A percentile compares a stretch with the other conserved stretches of the same genome.
phyloP scores from a whole-genome alignment of 345 rosid genomes.

The Hirschfeldia incana region DNA sequence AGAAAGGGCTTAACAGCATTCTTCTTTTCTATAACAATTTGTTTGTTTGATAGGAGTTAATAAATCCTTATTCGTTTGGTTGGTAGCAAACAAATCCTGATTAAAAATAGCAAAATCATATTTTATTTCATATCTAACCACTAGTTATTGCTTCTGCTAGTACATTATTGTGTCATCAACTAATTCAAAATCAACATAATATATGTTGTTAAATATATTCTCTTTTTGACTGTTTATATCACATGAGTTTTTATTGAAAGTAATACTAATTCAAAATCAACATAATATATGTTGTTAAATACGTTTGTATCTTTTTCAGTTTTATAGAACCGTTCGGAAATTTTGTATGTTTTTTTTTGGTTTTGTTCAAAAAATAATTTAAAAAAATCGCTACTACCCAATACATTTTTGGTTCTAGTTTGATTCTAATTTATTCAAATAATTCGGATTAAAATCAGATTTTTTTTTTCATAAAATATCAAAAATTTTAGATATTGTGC shows the following conservation, averaged over 20 bases:
- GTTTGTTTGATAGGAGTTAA: not conserved
- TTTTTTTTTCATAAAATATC: too few relatives aligned
- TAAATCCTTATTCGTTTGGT: not conserved
- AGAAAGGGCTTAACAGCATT: not conserved
- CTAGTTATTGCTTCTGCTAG: not conserved
- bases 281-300: not conserved
- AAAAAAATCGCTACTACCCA: too few relatives aligned
- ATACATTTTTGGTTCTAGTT: too few relatives aligned
- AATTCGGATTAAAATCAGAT: too few relatives aligned
- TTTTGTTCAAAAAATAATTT: too few relatives aligned
- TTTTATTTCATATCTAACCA: conserved; percentile 8
- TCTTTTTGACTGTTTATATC: not conserved
- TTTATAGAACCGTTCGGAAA: too few relatives aligned
- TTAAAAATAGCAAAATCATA: not conserved
- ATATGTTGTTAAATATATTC: not conserved
- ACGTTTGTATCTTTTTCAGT: too few relatives aligned
- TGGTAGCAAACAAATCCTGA: not conserved
- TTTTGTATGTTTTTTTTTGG: too few relatives aligned
- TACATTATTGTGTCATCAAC: not conserved
- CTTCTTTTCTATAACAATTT: not conserved
- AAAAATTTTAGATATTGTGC: too few relatives aligned
- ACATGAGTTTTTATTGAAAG: not conserved
- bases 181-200: not conserved
- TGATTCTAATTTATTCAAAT: too few relatives aligned
- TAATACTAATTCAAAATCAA: not conserved